Base-by-base conservation (phyloP, 352 stramenopile genomes). In the Pythium dissotocum region DNA sequence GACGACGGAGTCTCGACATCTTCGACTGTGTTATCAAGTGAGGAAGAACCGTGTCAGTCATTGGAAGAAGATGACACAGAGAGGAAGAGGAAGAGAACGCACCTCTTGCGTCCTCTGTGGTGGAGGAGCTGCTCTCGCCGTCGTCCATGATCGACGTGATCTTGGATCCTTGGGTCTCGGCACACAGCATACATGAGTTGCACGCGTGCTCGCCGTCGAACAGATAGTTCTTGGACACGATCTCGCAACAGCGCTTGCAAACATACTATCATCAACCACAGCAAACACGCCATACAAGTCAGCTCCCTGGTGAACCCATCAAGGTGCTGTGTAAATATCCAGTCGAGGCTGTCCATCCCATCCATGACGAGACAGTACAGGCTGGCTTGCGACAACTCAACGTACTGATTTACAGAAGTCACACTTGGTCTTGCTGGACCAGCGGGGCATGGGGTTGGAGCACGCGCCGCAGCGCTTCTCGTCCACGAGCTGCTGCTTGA, bases 191-290 rank as follows among this genome's bases (percentile, higher is more conserved):
- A 65, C 83, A 91, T 32, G 75, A 77, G 32, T 83, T 52, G 40
- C 79, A 72, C 36, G 74, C 67, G 32, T 63, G 55, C 8, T 87
- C 54, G 33, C 72, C 70, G 16, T 85, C 72, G 32, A 90, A 72
- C 12, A 74, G 73, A 56, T 88, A 90, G 67, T 89, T 89, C 54
- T 81, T 76, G 18, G 69, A 65, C 9, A 90, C 79, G 30, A 91
- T 89, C 51, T 79, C 71, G 33, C 58, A 71, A 68, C 83, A 91
- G 53, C 85, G 89, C 65, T 87, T 82, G 71, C 83, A 91, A 68
- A 91, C 76, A 62, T 82, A 89, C 83, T 91, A 63, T 1, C 10
- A 9, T 18, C 14, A 35, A 75, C 10, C 46, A 63, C 30, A 5
- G 61, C 46, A 67, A n/a, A 63, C 24, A 35, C 21, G 61, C 6